Evolutionary conservation across 164 flowering plant genomes (phyloP), one percentile per base, ranked within the genome.

Genomic region (Liriodendron chinense): DNA sequence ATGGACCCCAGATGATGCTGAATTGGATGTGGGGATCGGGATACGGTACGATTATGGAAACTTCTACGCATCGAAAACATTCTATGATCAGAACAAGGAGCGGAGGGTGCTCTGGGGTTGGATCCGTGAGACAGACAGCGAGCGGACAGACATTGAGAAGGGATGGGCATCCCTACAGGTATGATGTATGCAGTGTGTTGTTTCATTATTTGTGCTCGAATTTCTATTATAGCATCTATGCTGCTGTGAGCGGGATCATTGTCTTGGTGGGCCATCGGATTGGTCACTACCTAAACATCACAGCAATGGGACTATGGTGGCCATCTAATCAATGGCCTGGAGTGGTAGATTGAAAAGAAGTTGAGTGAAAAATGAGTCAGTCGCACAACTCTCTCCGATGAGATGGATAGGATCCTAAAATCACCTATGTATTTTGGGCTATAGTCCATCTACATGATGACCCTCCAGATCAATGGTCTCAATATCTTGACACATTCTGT

Each of bases 71-170:
- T 89, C 97, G 21, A 92, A 92, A 82, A 84, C 95, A 0, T 92
- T 94, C 77, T 94, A 86, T 68, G 98, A 94, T 65, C 89, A 84
- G 76, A 74, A 79, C 24, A 94, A 83, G 79, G 1, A 74, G 74
- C 86, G 97, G 76, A 89, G 97, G 72, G 77, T 92, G 9, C 63
- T 92, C 75, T 94, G 96, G 98, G 92, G 94, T 49, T 94, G 94
- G 94, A 84, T 82, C 47, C 80, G 84, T 16, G 98, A 94, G 74
- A 83, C 91, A 16, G 98, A 94, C 23, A 84, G 86, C 64, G 92
- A 87, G 76, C 8, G 1, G 28, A 81, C 90, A 18, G 98, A 94
- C 71, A 23, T 90, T 0, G 28, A 74, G 69, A 93, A 91, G 78
- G 94, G 93, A 20, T 91, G 94, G 94, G 86, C 96, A 14, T 84